These are phyloP conservation scores for Tuber borchii DNA, from an alignment of 495 filamentous ascomycete genomes.

Conservation along the genomic window DNA sequence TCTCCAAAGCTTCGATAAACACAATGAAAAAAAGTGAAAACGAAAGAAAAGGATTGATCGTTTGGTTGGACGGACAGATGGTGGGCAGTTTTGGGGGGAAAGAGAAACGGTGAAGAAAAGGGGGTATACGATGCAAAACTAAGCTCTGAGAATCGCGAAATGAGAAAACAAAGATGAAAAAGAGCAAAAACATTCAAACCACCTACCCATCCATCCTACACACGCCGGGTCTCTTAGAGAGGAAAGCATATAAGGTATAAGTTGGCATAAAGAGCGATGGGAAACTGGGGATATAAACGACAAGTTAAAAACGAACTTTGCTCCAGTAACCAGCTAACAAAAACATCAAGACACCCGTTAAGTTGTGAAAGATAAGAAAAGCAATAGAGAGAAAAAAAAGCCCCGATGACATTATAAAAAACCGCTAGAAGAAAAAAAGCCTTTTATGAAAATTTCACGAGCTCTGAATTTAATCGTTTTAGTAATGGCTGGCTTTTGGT, in stretches of 20 bases:
- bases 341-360: constrained; percentile 4
- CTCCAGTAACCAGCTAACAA: not conserved
- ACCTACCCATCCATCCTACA: not conserved
- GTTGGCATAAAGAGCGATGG: not conserved
- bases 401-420: constrained; percentile 18
- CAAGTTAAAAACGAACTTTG: not conserved
- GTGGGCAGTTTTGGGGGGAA: not conserved
- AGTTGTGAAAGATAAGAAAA: not conserved
- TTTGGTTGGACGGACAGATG: not conserved
- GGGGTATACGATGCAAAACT: not conserved
- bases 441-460: constrained; percentile 21
- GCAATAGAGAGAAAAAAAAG: not conserved
- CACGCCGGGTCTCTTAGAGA: not conserved
- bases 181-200: not conserved
- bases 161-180: not conserved
- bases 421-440: constrained; percentile 13
- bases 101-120: not conserved
- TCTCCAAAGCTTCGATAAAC: not conserved
- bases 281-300: not conserved
- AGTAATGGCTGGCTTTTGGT: constrained; percentile 25
- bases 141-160: not conserved
- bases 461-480: constrained; percentile 25
- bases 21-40: constrained; percentile 20
- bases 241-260: not conserved
- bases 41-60: constrained; percentile 13